Evolutionary conservation across 108 stramenopile species (phyloP), one percentile per base, ranked within the genome.

Genomic region (Fragilaria crotonensis): DNA sequence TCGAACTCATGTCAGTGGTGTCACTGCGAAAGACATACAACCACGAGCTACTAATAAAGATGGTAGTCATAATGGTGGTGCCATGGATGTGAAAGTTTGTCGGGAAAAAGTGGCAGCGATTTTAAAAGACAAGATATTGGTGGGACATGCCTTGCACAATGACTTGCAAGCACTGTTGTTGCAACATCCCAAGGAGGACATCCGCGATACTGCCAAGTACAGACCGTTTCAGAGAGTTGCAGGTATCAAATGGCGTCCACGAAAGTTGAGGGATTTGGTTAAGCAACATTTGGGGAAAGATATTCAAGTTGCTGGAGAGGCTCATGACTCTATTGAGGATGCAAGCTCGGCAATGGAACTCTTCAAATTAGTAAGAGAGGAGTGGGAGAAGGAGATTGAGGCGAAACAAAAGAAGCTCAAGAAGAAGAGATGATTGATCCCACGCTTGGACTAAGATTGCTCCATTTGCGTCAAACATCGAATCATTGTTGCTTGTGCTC

Each of bases 111-210:
- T 97, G 22, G 89, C 87, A 1, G 57, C 75, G 19, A 32, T 95
- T 14, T 50, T 96, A 20, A 63, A 77, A 62, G 88, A 61, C 47
- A 97, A 96, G 59, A 78, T 97, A 33, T 50, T 99, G 18, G 94
- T 98, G 25, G 98, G 98, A 25, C 98, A 99, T 71, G 93, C 94
- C 11, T 75, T 99, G 54, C 78, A 72, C 45, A 99, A 97, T 63
- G 98, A 99, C 76, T 73, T 99, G 30, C 71, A 86, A 47, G 96
- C 78, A 17, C 79, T 98, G 44, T 73, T 95, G 85, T 73, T 95
- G 49, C 68, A 76, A 14, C 97, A 98, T 73, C 96, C 47, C 0
- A 61, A 65, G 48, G 22, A 57, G 3, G 47, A 65, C 46, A 49
- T 65, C 1, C 55, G 64, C 21, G 45, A 57, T 46, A 31, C 54